Evolutionary conservation across 2,329 filamentous ascomycete species (phyloP), one percentile per base, ranked within the genome.

Genomic region (Verticillium dahliae): DNA sequence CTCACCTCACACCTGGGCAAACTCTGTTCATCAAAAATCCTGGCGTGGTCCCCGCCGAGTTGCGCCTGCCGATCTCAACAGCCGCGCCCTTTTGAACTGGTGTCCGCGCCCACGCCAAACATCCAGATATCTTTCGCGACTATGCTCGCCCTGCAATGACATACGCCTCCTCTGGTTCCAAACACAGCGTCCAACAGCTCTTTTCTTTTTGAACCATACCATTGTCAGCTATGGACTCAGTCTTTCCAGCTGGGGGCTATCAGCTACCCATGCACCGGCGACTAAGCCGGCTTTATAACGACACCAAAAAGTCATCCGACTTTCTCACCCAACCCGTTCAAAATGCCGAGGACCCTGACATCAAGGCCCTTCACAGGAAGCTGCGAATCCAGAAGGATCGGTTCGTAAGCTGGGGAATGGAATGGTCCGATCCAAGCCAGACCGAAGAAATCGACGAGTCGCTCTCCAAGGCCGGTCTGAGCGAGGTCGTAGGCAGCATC

Each of bases 351-450:
- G 81, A 88, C 71, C 89, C 89, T 31, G 89, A 91, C 66, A 85
- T 90, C 70, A 86, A 88, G 69, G 82, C 84, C 15, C 78, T 93
- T 37, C 88, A 92, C 71, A 87, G 89, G 65, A 91, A 91, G 72
- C 84, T 92, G 66, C 85, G 89, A 65, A 92, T 92, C 67, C 90
- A 93, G 69, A 91, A 91, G 72, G 89, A 92, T 75, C 83, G 90
- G 15, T 79, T 93, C 56, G 86, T 91, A 62, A 89, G 86, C 63
- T 94, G 90, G 90, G 90, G 90, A 0, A 78, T 92, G 59, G 89
- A 92, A 72, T 94, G 90, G 90, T 90, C 87, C 61, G 90, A 92
- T 71, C 86, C 88, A 54, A 76, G 77, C 15, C 83, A 88, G 69
- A 81, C 87, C 62, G 84, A 85, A 68, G 86, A 90, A 72, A 92